Base-by-base conservation (phyloP, 1,284 basidiomycete genomes). In the Singerocomus inundabilis region DNA sequence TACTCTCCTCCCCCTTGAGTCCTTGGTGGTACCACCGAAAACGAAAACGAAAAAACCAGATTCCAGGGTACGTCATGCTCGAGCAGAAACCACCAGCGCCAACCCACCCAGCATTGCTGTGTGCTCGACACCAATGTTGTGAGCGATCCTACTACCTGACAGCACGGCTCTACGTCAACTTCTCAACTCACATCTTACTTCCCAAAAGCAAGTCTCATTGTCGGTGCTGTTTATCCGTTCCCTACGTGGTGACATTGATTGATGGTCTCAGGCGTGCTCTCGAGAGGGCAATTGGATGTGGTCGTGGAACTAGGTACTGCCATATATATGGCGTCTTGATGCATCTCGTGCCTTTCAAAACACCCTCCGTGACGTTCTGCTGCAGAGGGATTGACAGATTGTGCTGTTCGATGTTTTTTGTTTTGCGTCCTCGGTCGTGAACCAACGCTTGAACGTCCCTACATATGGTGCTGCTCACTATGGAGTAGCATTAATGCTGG, bases 151-250 rank as follows among this genome's bases (percentile, higher is more conserved):
- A 21, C 21, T 69, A 68, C 5, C 74, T 85, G 63, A 85, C 86
- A 5, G 78, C 81, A 5, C 74, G 74, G 16, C 74, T 89, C 4
- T 79, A 84, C 5, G 70, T 73, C 13, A 79, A 76, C 51, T 63
- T 88, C 15, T 68, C 89, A 0, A 79, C 79, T 0, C 84, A 89
- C 59, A 73, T 87, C 1, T 64, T 90, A 15, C 89, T 85, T 61
- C 70, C 88, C 45, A 90, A 90, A 82, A 77, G 53, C 87, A 90
- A 58, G 72, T 88, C 0, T 87, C 87, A 3, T 80, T 90, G 87
- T 89, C 57, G 66, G 86, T 77, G 4, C 15, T 39, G 2, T 49
- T 12, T 1, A 29, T 29, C 29, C 11, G 0, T 10, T n/a, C 11
- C 39, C 6, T 9, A 21, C 24, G 8, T 42, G 18, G 1, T 46